Base-by-base conservation (phyloP, 1,139 yeast genomes). In the Taphrina populina region DNA sequence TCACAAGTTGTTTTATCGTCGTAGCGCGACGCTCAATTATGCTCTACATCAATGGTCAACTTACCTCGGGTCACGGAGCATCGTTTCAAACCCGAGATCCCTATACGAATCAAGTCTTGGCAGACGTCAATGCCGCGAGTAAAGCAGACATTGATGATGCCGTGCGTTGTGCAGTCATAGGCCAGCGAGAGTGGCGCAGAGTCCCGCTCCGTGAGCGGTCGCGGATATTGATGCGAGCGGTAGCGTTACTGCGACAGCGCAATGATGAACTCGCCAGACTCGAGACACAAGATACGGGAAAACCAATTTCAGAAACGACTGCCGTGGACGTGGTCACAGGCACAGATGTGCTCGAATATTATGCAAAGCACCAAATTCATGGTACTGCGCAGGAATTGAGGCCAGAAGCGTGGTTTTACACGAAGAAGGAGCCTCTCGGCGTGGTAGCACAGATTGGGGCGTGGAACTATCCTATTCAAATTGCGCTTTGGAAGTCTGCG, bases 391-490 rank as follows among this genome's bases (percentile, higher is more conserved):
- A 43, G n/a, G 47, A 43, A 29, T 19, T 43, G 17, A 15, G 47
- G 8, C 47, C 47, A 13, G 47, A 43, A 17, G 47, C 47, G 4
- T 43, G 47, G 47, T 43, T 43, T 37, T 85, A 83, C 72, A 85
- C 95, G 34, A 71, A 84, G 58, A 85, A 83, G 69, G 92, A 84
- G 69, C 96, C 96, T 44, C 76, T 73, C 63, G 94, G 94, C 21
- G 90, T 84, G 21, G 82, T 85, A 66, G 94, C 84, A 15, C 87
- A 83, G 66, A 82, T 83, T 64, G 81, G 85, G 64, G 94, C 95
- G 64, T 85, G 95, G 95, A 85, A 85, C 71, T 85, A 84, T 81
- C 95, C 95, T 63, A 72, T 86, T 62, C 75, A 84, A 69, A 83
- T 86, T 87, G 80, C 84, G 74, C 71, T 88, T 19, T 86, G 95